Evolutionary conservation across 225 moss, liverwort and hornwort species (phyloP).

Genomic region (Bryoerythrophyllum caledonicum): DNA sequence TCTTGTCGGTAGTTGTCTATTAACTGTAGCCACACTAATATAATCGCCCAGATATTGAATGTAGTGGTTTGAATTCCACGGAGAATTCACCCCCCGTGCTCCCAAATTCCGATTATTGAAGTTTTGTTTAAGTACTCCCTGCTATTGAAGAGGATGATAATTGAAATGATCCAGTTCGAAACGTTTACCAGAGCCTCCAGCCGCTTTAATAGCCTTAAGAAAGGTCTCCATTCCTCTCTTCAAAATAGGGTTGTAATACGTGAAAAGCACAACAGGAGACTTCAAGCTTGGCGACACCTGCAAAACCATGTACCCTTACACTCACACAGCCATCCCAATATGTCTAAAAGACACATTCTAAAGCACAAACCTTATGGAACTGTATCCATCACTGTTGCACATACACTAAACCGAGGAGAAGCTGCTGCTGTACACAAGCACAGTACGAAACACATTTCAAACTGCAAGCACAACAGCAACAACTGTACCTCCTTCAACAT

Average conservation of each 20-base stretch:
- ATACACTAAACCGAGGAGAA: not conserved
- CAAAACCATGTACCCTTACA: not conserved
- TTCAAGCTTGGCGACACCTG: conserved; percentile 54
- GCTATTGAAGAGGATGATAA: not conserved
- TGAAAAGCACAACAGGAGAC: conserved; percentile 69
- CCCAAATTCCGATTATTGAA: no score
- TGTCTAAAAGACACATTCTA: not conserved
- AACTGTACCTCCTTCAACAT: conserved; percentile 70
- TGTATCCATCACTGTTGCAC: not conserved
- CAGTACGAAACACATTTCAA: not conserved
- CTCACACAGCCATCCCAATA: not conserved
- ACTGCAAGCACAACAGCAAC: not conserved
- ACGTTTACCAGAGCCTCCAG: conserved; percentile 62
- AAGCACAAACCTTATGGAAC: not conserved
- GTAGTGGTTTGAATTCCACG: not conserved
- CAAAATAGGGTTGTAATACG: conserved; percentile 75
- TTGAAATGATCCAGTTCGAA: not conserved
- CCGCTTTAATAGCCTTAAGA: conserved; percentile 53
- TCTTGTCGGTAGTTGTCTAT: not conserved
- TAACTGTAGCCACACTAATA: not conserved
- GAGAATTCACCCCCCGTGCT: not conserved
- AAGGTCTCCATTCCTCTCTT: conserved; percentile 59
- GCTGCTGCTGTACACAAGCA: conserved; percentile 1
- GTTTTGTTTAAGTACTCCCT: not conserved
- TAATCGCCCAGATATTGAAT: not conserved